These are phyloP conservation scores for Debaryomyces sp. DNA, from an alignment of 1,139 yeast species.

Conservation along the genomic window DNA sequence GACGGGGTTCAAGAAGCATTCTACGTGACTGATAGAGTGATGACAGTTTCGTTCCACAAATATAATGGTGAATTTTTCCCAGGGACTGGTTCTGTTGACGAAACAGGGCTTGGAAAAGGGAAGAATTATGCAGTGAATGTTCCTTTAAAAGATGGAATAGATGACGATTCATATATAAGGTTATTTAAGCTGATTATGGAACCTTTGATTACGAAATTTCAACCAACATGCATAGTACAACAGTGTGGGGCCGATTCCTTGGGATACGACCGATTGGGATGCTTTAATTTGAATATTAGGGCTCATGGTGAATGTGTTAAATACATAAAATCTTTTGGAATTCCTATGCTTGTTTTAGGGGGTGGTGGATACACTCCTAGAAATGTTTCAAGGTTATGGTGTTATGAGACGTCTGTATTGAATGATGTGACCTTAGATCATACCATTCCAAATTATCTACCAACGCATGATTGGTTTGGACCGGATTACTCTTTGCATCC, in stretches of 20 bases:
- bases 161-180: conserved; percentile 83
- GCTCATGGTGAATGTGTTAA: conserved; percentile 97
- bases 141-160: conserved; percentile 95
- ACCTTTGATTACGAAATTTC: conserved; percentile 78
- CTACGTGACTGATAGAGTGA: conserved; percentile 90
- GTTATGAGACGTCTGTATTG: conserved; percentile 88
- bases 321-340: conserved; percentile 79
- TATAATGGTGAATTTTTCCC: conserved; percentile 96
- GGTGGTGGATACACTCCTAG: conserved; percentile 99
- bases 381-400: conserved; percentile 93
- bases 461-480: conserved; percentile 86
- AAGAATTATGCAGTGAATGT: conserved; percentile 86
- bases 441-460: conserved; percentile 75
- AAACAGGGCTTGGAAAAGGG: conserved; percentile 85
- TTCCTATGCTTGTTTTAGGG: conserved; percentile 89
- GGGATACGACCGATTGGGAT: conserved; percentile 91
- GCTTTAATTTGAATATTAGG: conserved; percentile 84
- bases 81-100: conserved; percentile 90
- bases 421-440: conserved; percentile 77
- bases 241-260: conserved; percentile 98
- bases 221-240: conserved; percentile 90
- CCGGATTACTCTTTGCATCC: conserved; percentile 94
- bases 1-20: conserved; percentile 99
- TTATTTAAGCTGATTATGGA: conserved; percentile 84
- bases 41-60: conserved; percentile 94